A percentile compares a stretch with the other conserved stretches of the same genome.
These are phyloP conservation scores for Russula vinacea DNA, from an alignment of 768 basidiomycete genomes.

Conservation along the genomic window DNA sequence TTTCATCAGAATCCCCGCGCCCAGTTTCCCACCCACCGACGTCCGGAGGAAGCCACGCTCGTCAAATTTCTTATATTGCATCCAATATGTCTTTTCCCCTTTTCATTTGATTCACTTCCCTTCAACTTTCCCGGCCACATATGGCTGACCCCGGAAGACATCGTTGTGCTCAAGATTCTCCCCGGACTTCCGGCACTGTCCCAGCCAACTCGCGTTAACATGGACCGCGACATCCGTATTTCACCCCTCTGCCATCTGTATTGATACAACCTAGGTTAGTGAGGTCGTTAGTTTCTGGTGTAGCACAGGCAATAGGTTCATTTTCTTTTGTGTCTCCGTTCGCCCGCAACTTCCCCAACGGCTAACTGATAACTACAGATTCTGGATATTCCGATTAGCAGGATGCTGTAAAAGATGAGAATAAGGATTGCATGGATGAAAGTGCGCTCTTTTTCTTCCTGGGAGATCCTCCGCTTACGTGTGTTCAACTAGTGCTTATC, in stretches of 20 bases:
- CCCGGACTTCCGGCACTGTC: neutral
- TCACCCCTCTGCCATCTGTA: neutral
- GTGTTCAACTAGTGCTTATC: conserved; percentile 7
- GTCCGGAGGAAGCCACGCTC: too few species aligned
- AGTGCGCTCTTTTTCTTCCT: conserved; percentile 15
- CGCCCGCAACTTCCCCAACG: neutral
- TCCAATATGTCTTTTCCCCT: too few species aligned
- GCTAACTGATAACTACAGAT: conserved; percentile 17
- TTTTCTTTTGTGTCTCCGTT: conserved; percentile 30
- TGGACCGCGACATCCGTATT: conserved; percentile 12
- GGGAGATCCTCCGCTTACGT: neutral
- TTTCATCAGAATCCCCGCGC: too few species aligned
- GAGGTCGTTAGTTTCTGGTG: conserved; percentile 30
- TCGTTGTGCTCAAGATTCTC: conserved; percentile 26
- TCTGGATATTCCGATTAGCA: conserved; percentile 33
- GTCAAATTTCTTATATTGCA: too few species aligned
- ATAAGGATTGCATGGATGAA: conserved; percentile 33
- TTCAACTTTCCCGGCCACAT: conserved; percentile 16
- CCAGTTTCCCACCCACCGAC: too few species aligned
- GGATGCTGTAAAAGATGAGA: conserved; percentile 23
- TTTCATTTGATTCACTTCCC: neutral
- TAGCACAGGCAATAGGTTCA: conserved; percentile 31
- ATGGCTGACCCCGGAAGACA: conserved; percentile 25
- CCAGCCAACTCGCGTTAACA: conserved; percentile 25
- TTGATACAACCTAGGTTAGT: conserved; percentile 19